Conservation (phyloP, 1,139 yeast genomes). For the Kodamaea sp. region DNA sequence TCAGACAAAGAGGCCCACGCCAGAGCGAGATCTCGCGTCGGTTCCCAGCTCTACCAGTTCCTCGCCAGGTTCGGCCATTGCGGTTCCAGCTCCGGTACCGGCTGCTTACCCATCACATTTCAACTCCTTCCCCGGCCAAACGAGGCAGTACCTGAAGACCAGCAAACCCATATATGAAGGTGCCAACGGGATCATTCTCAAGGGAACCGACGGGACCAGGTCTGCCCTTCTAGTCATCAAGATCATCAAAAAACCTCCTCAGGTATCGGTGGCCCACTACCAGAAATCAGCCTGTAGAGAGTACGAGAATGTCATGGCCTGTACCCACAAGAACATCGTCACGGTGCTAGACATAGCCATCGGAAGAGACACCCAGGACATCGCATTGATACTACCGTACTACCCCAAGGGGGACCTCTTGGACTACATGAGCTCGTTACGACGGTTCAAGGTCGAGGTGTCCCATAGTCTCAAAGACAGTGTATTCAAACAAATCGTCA, state of each 20-base stretch:
- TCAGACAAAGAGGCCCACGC: too few relatives aligned
- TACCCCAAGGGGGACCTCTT: conserved; percentile 51
- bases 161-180: conserved; percentile 42
- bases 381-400: conserved; percentile 39
- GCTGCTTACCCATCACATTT: conserved; percentile 1
- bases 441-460: conserved; percentile 34
- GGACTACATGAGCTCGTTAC: conserved; percentile 37
- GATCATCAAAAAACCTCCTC: conserved; percentile 26
- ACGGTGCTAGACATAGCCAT: conserved; percentile 27
- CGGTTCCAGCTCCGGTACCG: not conserved
- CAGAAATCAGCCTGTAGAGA: conserved; percentile 29
- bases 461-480: conserved; percentile 42
- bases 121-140: not conserved
- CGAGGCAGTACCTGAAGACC: conserved; percentile 20
- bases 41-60: too few relatives aligned
- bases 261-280: conserved; percentile 17
- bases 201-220: conserved; percentile 28
- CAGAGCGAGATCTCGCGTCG: too few relatives aligned
- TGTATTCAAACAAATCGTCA: conserved; percentile 48
- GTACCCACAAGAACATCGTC: conserved; percentile 34
- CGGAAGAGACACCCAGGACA: conserved; percentile 18
- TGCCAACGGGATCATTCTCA: conserved; percentile 43
- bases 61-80: too few relatives aligned
- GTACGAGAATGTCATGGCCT: conserved; percentile 27
- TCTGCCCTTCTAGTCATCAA: conserved; percentile 27